Evolutionary conservation across 768 basidiomycete species (phyloP), one percentile per base, ranked within the genome.

Genomic region (Omphalotus guepiniiformis): DNA sequence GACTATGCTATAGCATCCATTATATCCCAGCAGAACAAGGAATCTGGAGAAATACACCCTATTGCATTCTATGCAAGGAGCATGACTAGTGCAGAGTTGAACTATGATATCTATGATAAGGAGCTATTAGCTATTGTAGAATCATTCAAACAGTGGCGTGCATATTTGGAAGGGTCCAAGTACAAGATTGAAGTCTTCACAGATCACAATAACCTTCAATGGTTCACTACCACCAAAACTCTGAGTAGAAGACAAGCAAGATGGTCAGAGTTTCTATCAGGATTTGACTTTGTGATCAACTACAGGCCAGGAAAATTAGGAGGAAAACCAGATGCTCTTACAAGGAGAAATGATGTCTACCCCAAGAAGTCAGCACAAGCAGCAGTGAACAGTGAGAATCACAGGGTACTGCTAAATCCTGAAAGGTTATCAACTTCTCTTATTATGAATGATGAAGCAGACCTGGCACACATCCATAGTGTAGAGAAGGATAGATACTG

Each of bases 61-160:
- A 44, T 67, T n/a, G 55, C 57, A 1, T 67, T 58, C 46, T 47
- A 46, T 22, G 57, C 55, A 12, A 36, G 51, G 3, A 52, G 27
- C 13, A 39, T 60, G 3, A 42, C 22, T 2, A 12, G 42, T 1
- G 49, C 65, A 0, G 61, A 70, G 37, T 37, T 54, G 7, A 69
- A 68, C 51, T 68, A 69, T 51, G 53, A 60, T 29, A 61, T 62
- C 13, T 55, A 63, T 48, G 64, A 70, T 47, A 68, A 67, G 50
- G 69, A 70, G 47, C 46, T 70, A 2, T 51, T 68, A 4, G 67
- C 67, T 4, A 63, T 69, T 21, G 53, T 69, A n/a, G 44, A 56
- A 25, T 18, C 39, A 15, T 39, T 39, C 22, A 23, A 23, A 15
- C 19, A 13, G 8, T 39, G 39, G 39, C 4, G 39, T 4, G 19